A percentile compares a stretch with the other conserved stretches of the same genome.
phyloP scores from a whole-genome alignment of 257 asterid genomes.

The Solanum dulcamara region DNA sequence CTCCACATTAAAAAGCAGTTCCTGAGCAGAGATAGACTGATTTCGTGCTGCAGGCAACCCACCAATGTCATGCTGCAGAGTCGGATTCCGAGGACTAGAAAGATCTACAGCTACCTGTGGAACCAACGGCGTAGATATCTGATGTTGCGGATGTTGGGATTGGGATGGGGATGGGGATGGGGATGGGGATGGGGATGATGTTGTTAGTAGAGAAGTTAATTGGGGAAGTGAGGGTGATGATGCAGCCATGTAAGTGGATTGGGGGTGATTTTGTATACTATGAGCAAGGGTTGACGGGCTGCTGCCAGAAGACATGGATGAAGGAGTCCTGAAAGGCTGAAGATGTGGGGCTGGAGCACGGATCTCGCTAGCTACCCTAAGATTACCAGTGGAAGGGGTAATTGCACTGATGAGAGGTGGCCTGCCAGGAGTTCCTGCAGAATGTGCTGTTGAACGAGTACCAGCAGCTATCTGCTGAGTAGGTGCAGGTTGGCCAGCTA shows the following conservation, averaged over 20 bases:
- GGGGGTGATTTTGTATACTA: slow-evolving; percentile 5
- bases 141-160: not conserved
- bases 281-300: not conserved
- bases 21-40: slow-evolving; percentile 5
- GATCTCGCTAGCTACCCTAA: slow-evolving; percentile 27
- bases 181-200: not conserved
- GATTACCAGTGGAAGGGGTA: slow-evolving; percentile 21
- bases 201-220: slow-evolving; percentile 3
- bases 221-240: slow-evolving; percentile 7
- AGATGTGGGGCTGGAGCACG: slow-evolving; percentile 39
- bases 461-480: slow-evolving; percentile 19
- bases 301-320: slow-evolving; percentile 2
- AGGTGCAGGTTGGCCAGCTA: slow-evolving; percentile 7
- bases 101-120: not conserved
- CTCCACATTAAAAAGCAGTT: slow-evolving; percentile 16
- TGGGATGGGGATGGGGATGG: not conserved
- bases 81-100: not conserved
- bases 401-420: slow-evolving; percentile 52
- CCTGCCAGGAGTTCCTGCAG: slow-evolving; percentile 27
- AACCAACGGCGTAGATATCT: not conserved
- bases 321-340: slow-evolving; percentile 39
- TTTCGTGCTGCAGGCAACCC: not conserved
- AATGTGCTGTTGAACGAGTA: slow-evolving; percentile 22
- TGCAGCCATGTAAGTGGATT: slow-evolving; percentile 1
- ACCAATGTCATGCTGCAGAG: slow-evolving; percentile 2